Percentiles rank a stretch among this genome's conserved stretches.
phyloP scores from a whole-genome alignment of 1,284 basidiomycete species.

The Pholiota adiposa region DNA sequence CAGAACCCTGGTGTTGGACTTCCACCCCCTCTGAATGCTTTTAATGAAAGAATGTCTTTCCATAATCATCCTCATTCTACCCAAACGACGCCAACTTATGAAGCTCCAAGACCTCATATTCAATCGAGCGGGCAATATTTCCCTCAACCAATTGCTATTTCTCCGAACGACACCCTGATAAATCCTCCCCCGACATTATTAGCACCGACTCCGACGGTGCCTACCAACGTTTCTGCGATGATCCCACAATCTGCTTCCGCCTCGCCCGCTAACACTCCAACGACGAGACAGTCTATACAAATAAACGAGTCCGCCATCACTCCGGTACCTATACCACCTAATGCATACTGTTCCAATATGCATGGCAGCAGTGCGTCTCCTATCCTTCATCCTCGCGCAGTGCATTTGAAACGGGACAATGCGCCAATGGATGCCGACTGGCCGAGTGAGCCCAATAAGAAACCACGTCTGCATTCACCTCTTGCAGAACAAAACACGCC shows the following conservation, averaged over 20 bases:
- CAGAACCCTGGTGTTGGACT: not conserved
- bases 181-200: not conserved
- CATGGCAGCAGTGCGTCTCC: not conserved
- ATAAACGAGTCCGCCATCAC: not conserved
- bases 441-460: conserved; percentile 12
- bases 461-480: conserved; percentile 14
- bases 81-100: not conserved
- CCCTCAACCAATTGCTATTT: not conserved
- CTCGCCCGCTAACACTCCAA: not conserved
- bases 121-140: not conserved
- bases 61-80: not conserved
- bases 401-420: conserved; percentile 7
- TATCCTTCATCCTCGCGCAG: not conserved
- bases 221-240: not conserved
- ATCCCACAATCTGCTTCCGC: not conserved
- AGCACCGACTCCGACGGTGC: not conserved
- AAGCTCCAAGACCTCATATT: not conserved
- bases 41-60: not conserved
- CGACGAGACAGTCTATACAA: not conserved
- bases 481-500: not conserved
- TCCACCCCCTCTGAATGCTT: not conserved
- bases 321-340: not conserved
- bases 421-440: not conserved
- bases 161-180: not conserved
- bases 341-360: not conserved